Evolutionary conservation across 305 asterid species (phyloP).

Genomic region (Fraxinus baroniana): DNA sequence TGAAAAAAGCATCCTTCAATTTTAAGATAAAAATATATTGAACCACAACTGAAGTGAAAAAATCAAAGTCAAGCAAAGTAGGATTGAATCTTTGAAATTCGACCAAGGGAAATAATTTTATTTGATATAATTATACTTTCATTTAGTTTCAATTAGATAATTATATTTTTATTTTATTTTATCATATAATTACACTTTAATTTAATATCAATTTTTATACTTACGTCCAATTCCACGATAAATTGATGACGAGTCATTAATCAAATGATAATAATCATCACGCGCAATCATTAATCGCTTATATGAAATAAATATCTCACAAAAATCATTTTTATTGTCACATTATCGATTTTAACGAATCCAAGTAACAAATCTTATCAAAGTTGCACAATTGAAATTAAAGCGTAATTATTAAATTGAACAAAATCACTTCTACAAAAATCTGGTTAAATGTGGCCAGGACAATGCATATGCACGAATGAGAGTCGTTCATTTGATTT

Average conservation of each 20-base stretch:
- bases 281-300: not conserved
- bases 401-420: not conserved
- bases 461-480: not conserved
- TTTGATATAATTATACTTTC: not conserved
- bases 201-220: not conserved
- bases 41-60: not conserved
- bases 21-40: not conserved
- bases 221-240: not conserved
- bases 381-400: not conserved
- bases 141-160: not conserved
- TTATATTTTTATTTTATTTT: not conserved
- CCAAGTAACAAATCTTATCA: not conserved
- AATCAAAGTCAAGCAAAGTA: not conserved
- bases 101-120: not conserved
- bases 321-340: not conserved
- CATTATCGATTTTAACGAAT: not conserved
- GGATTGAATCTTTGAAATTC: not conserved
- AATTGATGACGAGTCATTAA: not conserved
- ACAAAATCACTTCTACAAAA: not conserved
- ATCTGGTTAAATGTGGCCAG: not conserved
- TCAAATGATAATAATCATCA: not conserved
- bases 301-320: not conserved
- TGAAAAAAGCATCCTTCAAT: slow-evolving; percentile 2
- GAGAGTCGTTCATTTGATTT: not conserved
- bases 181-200: not conserved